Conservation (phyloP, 2,329 filamentous ascomycete species). For the Aschersonia sp. region DNA sequence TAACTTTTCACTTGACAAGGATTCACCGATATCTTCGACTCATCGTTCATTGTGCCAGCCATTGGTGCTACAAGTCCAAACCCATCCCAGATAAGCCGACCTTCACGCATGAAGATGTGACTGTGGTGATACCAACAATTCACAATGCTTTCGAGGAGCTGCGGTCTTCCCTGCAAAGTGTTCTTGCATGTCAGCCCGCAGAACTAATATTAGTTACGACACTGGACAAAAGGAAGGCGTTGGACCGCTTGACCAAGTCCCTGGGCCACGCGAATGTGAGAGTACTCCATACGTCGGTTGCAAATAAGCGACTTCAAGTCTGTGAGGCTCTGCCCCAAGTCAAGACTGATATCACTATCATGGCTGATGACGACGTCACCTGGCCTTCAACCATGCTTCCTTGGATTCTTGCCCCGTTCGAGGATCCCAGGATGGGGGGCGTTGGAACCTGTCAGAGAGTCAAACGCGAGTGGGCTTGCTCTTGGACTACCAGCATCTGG, state of each 20-base stretch:
- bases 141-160: slow-evolving; percentile 77
- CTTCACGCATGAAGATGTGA: slow-evolving; percentile 71
- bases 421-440: slow-evolving; percentile 69
- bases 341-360: slow-evolving; percentile 69
- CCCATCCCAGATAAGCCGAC: slow-evolving; percentile 70
- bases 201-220: slow-evolving; percentile 82
- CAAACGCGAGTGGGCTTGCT: slow-evolving; percentile 49
- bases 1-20: slow-evolving; percentile 29
- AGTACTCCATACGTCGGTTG: slow-evolving; percentile 65
- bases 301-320: slow-evolving; percentile 92
- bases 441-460: slow-evolving; percentile 87
- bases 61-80: slow-evolving; percentile 77
- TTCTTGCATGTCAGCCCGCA: slow-evolving; percentile 52
- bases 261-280: slow-evolving; percentile 48
- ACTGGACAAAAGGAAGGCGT: slow-evolving; percentile 56
- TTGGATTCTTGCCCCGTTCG: slow-evolving; percentile 89
- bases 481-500: slow-evolving; percentile 52
- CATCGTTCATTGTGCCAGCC: slow-evolving; percentile 71
- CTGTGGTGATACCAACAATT: slow-evolving; percentile 86
- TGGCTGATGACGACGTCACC: slow-evolving; percentile 92
- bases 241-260: slow-evolving; percentile 52
- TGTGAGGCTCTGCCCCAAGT: slow-evolving; percentile 82
- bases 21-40: slow-evolving; percentile 78
- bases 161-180: slow-evolving; percentile 65
- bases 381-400: slow-evolving; percentile 77